Base-by-base conservation (phyloP, 1,139 yeast genomes). In the Zygoascus sp. region DNA sequence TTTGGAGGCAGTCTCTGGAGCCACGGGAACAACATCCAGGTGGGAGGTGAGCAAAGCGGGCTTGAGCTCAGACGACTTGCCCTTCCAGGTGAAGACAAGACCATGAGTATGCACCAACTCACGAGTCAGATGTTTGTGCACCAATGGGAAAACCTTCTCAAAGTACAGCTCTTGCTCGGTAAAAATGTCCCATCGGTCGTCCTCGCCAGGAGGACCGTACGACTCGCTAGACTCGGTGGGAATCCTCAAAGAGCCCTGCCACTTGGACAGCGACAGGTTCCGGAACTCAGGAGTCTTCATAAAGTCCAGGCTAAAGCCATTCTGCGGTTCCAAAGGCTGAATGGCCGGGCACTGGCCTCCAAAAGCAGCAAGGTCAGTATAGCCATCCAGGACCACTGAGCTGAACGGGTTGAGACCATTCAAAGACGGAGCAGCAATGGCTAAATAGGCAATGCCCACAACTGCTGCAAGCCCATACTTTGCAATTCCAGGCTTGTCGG, bases 11-110 rank as follows among this genome's bases (percentile, higher is more conserved):
- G 87, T 76, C 19, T 71, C 80, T 23, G 66, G 62, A 57, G 80
- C 81, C n/a, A 85, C 84, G 0, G 95, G 95, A 11, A 87, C 95
- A 3, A 83, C 86, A 60, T 86, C 95, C 61, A 81, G 87, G 63
- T 87, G 96, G 2, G 92, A 89, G 65, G 81, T 75, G 38, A 85
- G 68, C 63, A 86, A 61, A 11, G 81, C 55, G 5, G 95, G 95
- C 61, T 82, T 80, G 57, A 81, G 68, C 2, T 58, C 50, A 4
- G 62, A 40, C 50, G 80, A 67, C 19, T 36, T 36, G 9, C 40
- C 40, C 34, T 77, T 66, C 83, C 87, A 82, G 22, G 81, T 75
- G 59, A 73, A 79, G 15, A 86, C 74, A 50, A 86, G 67, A 0
- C 89, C 92, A 53, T 79, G 76, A 32, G 78, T 74, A 59, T 86